Base-by-base conservation (phyloP, 495 filamentous ascomycete species). In the Acidomyces sp. region DNA sequence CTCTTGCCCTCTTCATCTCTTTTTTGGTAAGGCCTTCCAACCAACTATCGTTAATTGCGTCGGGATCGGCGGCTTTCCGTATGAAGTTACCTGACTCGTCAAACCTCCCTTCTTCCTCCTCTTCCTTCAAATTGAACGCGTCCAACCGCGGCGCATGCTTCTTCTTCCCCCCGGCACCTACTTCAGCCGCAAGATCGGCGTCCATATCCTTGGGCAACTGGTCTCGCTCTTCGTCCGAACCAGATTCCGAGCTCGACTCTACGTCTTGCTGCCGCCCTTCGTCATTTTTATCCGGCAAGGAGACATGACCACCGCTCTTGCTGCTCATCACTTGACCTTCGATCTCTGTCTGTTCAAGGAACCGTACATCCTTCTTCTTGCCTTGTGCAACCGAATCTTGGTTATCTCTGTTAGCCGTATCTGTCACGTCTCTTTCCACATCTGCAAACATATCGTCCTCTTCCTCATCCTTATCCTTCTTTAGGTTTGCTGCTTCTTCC, bases 361-460 rank as follows among this genome's bases (percentile, higher is more conserved):
- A 94, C 11, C 71, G 67, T 15, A 93, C 85, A 25, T 71, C 69
- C 57, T 90, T 93, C 48, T 80, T 80, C 60, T 82, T 86, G 22
- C 61, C 59, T 39, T 59, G 45, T 27, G 63, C 64, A 30, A 68
- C 50, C 9, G 45, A 49, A 20, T 58, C 58, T 11, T 45, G 54
- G 13, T 52, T 60, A 28, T 75, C 68, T 18, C 51, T 54, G 37
- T 53, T 51, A 18, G n/a, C 41, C 22, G 48, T 38, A n/a, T 54
- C 56, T 18, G 56, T 52, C 34, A 55, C 21, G 70, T 75, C 80
- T 21, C 78, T 75, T 29, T 79, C 71, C 12, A 77, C 54, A 35
- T 77, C 84, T 0, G 79, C 88, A 63, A 95, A 95, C 85, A 96
- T 96, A 57, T 96, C 88, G n/a, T 77, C 67, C 5, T 80, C 77